Percentiles rank a stretch among this genome's conserved stretches.
phyloP scores from a whole-genome alignment of 83 land plant genomes.

The Diphasiastrum complanatum region DNA sequence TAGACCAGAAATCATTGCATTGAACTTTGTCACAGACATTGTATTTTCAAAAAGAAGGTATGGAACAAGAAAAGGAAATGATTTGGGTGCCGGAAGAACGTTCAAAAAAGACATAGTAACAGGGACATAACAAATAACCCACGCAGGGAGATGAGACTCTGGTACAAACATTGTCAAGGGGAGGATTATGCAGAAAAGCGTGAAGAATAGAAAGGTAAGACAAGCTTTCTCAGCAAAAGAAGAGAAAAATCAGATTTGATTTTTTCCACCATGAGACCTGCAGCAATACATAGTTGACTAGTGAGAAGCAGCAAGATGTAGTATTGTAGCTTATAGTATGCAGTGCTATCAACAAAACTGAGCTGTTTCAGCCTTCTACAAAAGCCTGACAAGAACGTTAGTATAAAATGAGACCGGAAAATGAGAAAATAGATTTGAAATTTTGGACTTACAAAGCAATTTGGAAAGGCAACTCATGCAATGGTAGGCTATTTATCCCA shows the following conservation, averaged over 20 bases:
- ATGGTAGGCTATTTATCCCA: no score
- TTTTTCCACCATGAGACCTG: slow-evolving; percentile 69
- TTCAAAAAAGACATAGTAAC: slow-evolving; percentile 61
- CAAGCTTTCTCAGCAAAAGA: slow-evolving; percentile 61
- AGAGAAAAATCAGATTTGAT: slow-evolving; percentile 57
- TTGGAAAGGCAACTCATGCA: no score
- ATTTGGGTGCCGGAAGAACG: slow-evolving; percentile 53
- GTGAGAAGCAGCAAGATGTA: not conserved
- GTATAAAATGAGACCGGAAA: no score
- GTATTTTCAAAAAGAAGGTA: slow-evolving; percentile 73
- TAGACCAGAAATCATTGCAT: slow-evolving; percentile 73
- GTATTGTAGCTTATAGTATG: not conserved
- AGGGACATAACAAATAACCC: slow-evolving; percentile 67
- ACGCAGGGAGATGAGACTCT: slow-evolving; percentile 50
- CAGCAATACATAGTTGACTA: slow-evolving; percentile 16
- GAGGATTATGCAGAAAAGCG: slow-evolving; percentile 69
- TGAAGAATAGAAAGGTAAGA: slow-evolving; percentile 67
- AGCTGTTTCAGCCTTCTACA: no score
- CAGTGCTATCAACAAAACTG: not conserved
- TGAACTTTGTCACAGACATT: slow-evolving; percentile 62
- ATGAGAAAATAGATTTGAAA: no score
- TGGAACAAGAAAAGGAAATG: slow-evolving; percentile 62
- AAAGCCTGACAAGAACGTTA: no score
- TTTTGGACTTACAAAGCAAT: no score
- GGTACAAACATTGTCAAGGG: slow-evolving; percentile 76